Evolutionary conservation across 805 yeast species (phyloP).

Genomic region (Lipomyces kockii): DNA sequence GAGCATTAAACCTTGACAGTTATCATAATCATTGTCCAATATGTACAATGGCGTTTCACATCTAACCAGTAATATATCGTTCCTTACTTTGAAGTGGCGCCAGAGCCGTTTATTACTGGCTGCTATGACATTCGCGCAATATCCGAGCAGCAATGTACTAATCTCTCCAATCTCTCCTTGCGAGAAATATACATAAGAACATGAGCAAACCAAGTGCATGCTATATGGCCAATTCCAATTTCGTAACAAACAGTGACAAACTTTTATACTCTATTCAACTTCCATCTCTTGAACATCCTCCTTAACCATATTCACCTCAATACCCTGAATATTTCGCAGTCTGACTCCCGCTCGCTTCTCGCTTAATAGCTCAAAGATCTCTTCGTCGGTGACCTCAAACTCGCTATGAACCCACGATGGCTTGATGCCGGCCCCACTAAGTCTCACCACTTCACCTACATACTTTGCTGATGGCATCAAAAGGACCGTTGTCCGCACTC

Average conservation of each 20-base stretch:
- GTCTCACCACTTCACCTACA: conserved; percentile 64
- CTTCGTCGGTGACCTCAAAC: conserved; percentile 61
- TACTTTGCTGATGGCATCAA: conserved; percentile 51
- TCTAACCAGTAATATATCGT: background rate
- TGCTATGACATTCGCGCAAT: background rate
- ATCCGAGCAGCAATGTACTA: background rate
- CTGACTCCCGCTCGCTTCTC: conserved; percentile 22
- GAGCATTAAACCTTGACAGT: background rate
- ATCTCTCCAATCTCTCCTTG: background rate
- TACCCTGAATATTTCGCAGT: conserved; percentile 12
- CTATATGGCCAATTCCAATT: background rate
- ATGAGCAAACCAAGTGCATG: background rate
- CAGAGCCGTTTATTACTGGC: background rate
- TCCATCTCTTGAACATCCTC: conserved; percentile 6
- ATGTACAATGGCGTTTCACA: conserved; percentile 1
- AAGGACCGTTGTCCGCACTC: conserved; percentile 79
- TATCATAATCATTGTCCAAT: background rate
- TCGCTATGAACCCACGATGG: conserved; percentile 91
- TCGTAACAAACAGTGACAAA: background rate
- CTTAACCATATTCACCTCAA: conserved; percentile 5
- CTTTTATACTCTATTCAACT: background rate
- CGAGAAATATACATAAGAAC: background rate
- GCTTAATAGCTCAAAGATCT: conserved; percentile 19
- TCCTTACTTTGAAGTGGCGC: background rate
- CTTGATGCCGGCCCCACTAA: conserved; percentile 77